Percentiles rank a stretch among this genome's conserved stretches.
Conservation (phyloP, 768 basidiomycete genomes). For the Fomitopsis serialis region DNA sequence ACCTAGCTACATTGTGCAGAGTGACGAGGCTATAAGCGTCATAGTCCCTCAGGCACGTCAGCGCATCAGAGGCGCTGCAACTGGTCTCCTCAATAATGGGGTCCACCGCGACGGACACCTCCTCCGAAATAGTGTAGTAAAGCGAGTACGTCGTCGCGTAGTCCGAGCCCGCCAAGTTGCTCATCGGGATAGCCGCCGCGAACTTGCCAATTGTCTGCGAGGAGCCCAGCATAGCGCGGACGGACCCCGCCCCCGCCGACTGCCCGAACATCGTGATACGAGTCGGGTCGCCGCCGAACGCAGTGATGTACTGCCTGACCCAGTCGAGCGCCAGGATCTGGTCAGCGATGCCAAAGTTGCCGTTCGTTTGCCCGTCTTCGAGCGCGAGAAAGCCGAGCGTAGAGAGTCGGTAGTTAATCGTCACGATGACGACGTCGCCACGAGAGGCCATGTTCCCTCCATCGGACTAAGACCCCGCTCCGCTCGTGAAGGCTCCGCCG, state of each 20-base stretch:
- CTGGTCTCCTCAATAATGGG: conserved; percentile 34
- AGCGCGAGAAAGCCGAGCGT: conserved; percentile 40
- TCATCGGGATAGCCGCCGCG: conserved; percentile 29
- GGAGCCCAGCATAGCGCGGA: conserved; percentile 26
- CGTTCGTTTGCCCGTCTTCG: conserved; percentile 37
- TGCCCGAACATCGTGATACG: conserved; percentile 51
- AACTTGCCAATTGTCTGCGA: conserved; percentile 29
- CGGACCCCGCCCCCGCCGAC: conserved; percentile 45
- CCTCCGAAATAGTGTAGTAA: conserved; percentile 41
- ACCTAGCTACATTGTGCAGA: conserved; percentile 24
- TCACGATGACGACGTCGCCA: conserved; percentile 35
- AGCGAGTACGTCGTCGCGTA: conserved; percentile 44
- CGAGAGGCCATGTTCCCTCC: conserved; percentile 41
- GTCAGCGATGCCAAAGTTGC: conserved; percentile 43
- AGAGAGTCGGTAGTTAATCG: conserved; percentile 34
- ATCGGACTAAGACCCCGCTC: conserved; percentile 36
- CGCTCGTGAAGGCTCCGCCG: conserved; percentile 40
- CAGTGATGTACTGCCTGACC: conserved; percentile 46
- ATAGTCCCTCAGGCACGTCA: conserved; percentile 27
- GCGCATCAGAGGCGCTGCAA: conserved; percentile 36
- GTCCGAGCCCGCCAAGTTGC: conserved; percentile 43
- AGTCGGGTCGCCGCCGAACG: conserved; percentile 51
- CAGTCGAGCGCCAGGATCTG: conserved; percentile 35
- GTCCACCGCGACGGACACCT: conserved; percentile 29
- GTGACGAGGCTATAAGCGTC: conserved; percentile 27